Evolutionary conservation across 441 rosid genomes (phyloP).

Genomic region (Mallotus japonicus): DNA sequence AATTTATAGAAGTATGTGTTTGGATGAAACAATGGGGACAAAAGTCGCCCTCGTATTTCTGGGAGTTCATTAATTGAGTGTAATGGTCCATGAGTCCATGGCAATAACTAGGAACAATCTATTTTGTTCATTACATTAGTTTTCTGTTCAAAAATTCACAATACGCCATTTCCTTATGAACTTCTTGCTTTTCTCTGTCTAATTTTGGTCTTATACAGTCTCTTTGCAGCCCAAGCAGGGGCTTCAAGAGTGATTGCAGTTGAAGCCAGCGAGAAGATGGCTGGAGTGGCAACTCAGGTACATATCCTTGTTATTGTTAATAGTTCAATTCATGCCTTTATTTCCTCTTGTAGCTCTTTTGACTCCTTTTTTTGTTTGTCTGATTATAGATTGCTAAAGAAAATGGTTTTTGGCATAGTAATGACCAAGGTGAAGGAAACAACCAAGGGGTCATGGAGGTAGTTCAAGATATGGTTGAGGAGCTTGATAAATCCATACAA

Average conservation of each 20-base stretch:
- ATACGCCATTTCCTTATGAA: not conserved
- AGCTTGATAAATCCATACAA: slow-evolving; percentile 52
- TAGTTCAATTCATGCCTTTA: slow-evolving; percentile 13
- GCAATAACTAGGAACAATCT: not conserved
- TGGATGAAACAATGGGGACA: not conserved
- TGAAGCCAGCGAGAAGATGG: slow-evolving; percentile 96
- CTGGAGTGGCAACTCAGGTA: slow-evolving; percentile 86
- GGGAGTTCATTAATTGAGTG: not conserved
- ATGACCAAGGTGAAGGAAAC: slow-evolving; percentile 30
- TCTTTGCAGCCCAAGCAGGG: slow-evolving; percentile 89
- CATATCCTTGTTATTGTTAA: slow-evolving; percentile 20
- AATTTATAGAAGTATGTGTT: too few relatives aligned
- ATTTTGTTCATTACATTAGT: not conserved
- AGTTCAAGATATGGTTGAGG: slow-evolving; percentile 84
- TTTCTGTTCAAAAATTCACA: not conserved
- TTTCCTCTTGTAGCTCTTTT: slow-evolving; percentile 7
- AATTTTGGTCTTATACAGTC: slow-evolving; percentile 37
- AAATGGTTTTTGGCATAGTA: slow-evolving; percentile 50
- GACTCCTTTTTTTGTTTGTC: slow-evolving; percentile 16
- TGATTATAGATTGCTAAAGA: slow-evolving; percentile 73
- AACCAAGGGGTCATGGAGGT: slow-evolving; percentile 62
- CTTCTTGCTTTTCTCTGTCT: not conserved
- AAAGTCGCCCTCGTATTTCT: not conserved
- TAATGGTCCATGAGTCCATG: not conserved
- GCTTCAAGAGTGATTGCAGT: slow-evolving; percentile 88